Percentiles rank a stretch among this genome's conserved stretches.
phyloP scores from a whole-genome alignment of 768 basidiomycete genomes.

The Pleurotus tuoliensis region DNA sequence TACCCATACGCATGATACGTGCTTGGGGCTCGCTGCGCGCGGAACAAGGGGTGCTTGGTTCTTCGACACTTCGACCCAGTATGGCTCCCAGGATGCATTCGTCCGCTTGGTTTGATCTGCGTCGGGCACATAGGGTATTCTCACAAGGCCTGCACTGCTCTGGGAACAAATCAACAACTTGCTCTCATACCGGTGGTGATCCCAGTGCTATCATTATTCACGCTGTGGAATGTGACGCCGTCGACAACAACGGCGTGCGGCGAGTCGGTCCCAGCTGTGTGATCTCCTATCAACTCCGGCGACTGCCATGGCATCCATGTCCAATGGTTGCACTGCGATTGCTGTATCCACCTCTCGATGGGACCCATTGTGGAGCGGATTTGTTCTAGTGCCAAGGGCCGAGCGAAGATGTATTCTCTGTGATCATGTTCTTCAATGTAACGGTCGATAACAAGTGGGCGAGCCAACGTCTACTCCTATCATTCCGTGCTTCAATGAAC shows the following conservation, averaged over 20 bases:
- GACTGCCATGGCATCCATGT: not conserved
- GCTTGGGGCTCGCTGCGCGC: too few relatives aligned
- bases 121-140: not conserved
- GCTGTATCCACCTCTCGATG: not conserved
- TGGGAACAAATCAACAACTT: conserved; percentile 1
- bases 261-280: not conserved
- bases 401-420: not conserved
- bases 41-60: too few relatives aligned
- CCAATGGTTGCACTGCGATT: not conserved
- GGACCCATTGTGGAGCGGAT: not conserved
- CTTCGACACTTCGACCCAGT: too few relatives aligned
- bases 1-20: too few relatives aligned
- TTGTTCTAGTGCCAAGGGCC: not conserved
- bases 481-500: not conserved
- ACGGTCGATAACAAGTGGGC: not conserved
- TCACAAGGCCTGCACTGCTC: conserved; percentile 4
- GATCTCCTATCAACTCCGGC: not conserved
- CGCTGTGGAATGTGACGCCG: not conserved
- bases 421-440: not conserved
- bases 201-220: not conserved
- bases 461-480: not conserved
- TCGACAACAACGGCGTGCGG: not conserved
- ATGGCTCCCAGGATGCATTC: not conserved
- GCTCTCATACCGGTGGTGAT: conserved; percentile 8
- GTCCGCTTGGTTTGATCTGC: not conserved